Evolutionary conservation across 805 yeast species (phyloP).

Genomic region (Nakazawaea laoshanensis): DNA sequence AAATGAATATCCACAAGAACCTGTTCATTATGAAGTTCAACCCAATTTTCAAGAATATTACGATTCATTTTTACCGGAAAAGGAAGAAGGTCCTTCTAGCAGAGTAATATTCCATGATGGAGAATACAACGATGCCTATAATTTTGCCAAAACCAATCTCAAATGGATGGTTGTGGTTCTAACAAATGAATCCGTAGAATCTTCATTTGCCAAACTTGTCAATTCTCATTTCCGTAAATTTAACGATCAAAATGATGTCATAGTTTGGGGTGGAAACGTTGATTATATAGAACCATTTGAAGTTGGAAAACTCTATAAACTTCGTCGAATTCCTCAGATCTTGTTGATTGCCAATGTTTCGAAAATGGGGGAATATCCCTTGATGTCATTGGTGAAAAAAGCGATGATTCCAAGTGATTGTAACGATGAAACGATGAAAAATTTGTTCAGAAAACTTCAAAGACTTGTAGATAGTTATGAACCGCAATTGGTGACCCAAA

Average conservation of each 20-base stretch:
- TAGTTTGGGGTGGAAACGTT: constrained; percentile 59
- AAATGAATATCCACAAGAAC: constrained; percentile 21
- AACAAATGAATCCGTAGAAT: constrained; percentile 35
- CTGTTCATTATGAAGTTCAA: constrained; percentile 15
- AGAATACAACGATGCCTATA: constrained; percentile 34
- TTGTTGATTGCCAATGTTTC: constrained; percentile 46
- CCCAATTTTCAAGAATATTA: constrained; percentile 12
- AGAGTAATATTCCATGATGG: constrained; percentile 19
- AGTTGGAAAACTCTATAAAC: constrained; percentile 47
- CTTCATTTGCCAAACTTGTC: constrained; percentile 35
- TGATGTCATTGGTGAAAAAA: constrained; percentile 40
- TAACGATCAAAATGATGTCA: constrained; percentile 31
- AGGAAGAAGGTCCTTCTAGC: constrained; percentile 10
- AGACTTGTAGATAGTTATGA: constrained; percentile 44
- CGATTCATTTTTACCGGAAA: constrained; percentile 10
- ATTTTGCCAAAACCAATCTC: constrained; percentile 26
- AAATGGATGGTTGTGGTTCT: constrained; percentile 49
- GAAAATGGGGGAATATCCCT: constrained; percentile 39
- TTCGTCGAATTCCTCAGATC: constrained; percentile 47
- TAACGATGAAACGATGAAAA: constrained; percentile 12
- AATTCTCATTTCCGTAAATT: constrained; percentile 33
- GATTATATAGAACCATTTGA: constrained; percentile 58
- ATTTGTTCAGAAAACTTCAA: constrained; percentile 26
- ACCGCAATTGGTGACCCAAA: constrained; percentile 51
- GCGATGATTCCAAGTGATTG: constrained; percentile 14